phyloP scores from a whole-genome alignment of 106 monocot species.

The Amphibolis antarctica region DNA sequence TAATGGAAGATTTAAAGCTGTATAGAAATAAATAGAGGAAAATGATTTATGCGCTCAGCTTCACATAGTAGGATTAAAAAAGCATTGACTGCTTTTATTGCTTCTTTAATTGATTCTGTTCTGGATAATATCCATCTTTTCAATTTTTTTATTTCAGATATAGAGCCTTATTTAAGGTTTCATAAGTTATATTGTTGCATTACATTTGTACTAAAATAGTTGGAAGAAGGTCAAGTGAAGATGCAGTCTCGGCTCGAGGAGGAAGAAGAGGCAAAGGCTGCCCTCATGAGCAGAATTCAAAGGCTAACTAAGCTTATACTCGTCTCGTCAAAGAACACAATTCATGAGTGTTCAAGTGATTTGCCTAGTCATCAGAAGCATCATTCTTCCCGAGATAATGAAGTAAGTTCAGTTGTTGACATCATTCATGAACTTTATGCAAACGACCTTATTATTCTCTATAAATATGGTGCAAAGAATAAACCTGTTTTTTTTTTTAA shows the following conservation, averaged over 20 bases:
- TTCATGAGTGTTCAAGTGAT: constrained; percentile 66
- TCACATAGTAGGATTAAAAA: no score
- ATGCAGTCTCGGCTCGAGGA: constrained; percentile 97
- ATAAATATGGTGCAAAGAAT: no score
- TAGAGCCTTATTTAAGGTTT: neutral
- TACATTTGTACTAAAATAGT: constrained; percentile 21
- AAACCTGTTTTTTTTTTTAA: no score
- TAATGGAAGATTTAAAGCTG: no score
- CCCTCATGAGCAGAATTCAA: constrained; percentile 98
- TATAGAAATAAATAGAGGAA: no score
- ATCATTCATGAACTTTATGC: no score
- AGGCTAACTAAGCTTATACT: constrained; percentile 96
- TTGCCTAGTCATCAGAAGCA: constrained; percentile 29
- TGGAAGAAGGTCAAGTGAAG: constrained; percentile 97
- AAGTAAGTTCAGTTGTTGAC: no score
- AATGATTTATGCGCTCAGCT: no score
- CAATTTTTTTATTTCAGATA: neutral
- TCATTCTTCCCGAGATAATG: no score
- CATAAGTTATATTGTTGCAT: constrained; percentile 5
- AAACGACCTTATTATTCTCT: no score
- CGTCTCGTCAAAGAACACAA: constrained; percentile 84
- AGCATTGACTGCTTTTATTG: no score
- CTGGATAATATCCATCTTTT: neutral
- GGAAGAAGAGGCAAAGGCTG: constrained; percentile 99
- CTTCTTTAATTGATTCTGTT: no score